A percentile compares a stretch with the other conserved stretches of the same genome.
phyloP scores from a whole-genome alignment of 441 rosid species.

The Sinapis alba region DNA sequence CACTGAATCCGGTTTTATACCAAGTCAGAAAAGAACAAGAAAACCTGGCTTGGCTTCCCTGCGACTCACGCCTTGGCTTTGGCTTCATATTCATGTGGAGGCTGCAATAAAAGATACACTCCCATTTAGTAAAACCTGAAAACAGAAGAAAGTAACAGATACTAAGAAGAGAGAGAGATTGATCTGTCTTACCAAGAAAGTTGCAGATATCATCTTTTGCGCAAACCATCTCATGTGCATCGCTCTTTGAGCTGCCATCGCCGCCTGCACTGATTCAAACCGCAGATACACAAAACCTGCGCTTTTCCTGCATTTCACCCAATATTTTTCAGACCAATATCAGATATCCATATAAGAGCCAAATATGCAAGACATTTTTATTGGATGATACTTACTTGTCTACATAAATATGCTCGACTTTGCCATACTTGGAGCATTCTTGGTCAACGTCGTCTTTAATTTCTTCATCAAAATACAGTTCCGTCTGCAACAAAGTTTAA shows the following conservation, averaged over 20 bases:
- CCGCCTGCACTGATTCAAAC: slow-evolving; percentile 62
- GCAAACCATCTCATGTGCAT: slow-evolving; percentile 99
- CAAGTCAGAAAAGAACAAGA: slow-evolving; percentile 27
- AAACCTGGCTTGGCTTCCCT: slow-evolving; percentile 4
- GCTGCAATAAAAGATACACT: slow-evolving; percentile 46
- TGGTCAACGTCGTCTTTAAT: slow-evolving; percentile 78
- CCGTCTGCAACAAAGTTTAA: slow-evolving; percentile 52
- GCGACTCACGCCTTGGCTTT: slow-evolving; percentile 51
- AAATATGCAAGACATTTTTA: not conserved
- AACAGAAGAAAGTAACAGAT: slow-evolving; percentile 5
- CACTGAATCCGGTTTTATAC: slow-evolving; percentile 23
- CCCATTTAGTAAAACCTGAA: slow-evolving; percentile 3
- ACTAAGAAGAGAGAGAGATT: not conserved
- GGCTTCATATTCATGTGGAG: slow-evolving; percentile 67
- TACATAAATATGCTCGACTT: not conserved
- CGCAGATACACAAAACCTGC: slow-evolving; percentile 71
- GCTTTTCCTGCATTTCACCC: slow-evolving; percentile 55
- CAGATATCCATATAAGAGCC: not conserved
- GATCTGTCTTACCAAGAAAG: slow-evolving; percentile 59
- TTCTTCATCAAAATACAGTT: slow-evolving; percentile 79
- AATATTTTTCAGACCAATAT: not conserved
- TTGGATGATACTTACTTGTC: slow-evolving; percentile 41
- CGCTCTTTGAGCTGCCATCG: slow-evolving; percentile 68
- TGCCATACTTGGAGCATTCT: slow-evolving; percentile 78
- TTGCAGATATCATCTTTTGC: slow-evolving; percentile 70